Conservation (phyloP, 1,139 yeast genomes). For the Geotrichum australiense region DNA sequence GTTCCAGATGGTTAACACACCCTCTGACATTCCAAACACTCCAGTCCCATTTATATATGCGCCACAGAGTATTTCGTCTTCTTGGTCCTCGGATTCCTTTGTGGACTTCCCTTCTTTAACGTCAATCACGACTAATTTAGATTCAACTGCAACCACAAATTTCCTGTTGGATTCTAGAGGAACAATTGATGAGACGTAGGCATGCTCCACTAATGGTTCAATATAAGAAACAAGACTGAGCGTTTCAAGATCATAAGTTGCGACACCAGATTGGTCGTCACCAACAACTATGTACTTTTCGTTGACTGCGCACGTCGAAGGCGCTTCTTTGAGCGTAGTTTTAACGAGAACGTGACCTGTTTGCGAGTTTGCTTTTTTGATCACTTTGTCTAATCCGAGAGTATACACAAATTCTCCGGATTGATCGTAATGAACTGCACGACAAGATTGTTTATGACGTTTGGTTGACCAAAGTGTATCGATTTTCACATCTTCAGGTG, state of each 20-base stretch:
- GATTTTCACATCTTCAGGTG: conserved; percentile 28
- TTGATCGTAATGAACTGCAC: conserved; percentile 64
- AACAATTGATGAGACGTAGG: conserved; percentile 60
- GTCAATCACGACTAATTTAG: conserved; percentile 75
- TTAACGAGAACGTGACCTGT: conserved; percentile 74
- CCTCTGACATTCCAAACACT: conserved; percentile 85
- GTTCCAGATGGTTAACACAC: conserved; percentile 90
- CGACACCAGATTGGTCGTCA: conserved; percentile 66
- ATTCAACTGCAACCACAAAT: conserved; percentile 76
- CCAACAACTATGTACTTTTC: conserved; percentile 68
- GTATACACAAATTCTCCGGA: conserved; percentile 48
- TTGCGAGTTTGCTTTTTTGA: conserved; percentile 65
- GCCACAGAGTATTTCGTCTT: conserved; percentile 78
- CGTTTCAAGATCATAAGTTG: conserved; percentile 52
- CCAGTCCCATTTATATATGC: conserved; percentile 51
- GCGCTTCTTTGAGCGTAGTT: conserved; percentile 43
- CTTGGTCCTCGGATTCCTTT: conserved; percentile 74
- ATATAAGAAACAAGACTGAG: conserved; percentile 36
- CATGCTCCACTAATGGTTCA: conserved; percentile 45
- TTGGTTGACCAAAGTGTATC: conserved; percentile 69
- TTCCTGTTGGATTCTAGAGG: conserved; percentile 50
- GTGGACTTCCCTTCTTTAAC: conserved; percentile 54
- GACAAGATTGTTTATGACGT: conserved; percentile 84
- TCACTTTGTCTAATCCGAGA: conserved; percentile 71
- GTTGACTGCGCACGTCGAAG: conserved; percentile 54